phyloP scores from a whole-genome alignment of 2,329 filamentous ascomycete genomes.

The Fusarium metavorans region DNA sequence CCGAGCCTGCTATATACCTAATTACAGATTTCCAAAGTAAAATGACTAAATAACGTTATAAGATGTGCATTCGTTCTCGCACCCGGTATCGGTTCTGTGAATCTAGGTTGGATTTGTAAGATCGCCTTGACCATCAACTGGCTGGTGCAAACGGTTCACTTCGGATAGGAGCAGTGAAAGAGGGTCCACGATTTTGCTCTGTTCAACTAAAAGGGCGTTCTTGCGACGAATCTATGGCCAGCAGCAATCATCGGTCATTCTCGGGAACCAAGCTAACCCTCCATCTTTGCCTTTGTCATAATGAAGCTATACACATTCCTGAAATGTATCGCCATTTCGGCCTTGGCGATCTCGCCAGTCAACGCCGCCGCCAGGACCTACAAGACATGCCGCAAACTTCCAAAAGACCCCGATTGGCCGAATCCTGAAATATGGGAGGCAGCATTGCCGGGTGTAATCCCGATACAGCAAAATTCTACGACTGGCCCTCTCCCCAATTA shows the following conservation, averaged over 20 bases:
- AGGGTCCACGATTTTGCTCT: neutral
- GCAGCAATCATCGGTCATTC: neutral
- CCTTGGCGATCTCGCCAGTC: neutral
- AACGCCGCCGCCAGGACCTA: neutral
- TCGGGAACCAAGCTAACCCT: neutral
- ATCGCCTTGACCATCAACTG: neutral
- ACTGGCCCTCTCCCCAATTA: neutral
- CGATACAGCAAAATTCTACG: neutral
- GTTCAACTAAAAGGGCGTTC: neutral
- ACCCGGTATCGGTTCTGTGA: neutral
- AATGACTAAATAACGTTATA: neutral
- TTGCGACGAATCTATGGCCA: neutral
- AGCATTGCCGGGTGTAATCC: neutral
- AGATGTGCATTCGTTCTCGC: neutral
- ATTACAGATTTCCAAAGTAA: neutral
- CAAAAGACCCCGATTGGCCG: neutral
- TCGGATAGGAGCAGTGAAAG: neutral
- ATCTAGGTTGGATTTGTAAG: neutral
- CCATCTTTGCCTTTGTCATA: neutral
- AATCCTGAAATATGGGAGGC: neutral
- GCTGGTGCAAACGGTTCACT: neutral
- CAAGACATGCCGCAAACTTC: neutral
- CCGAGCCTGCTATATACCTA: neutral
- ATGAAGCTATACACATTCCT: neutral
- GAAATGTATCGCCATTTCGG: neutral